Evolutionary conservation across 2,329 filamentous ascomycete species (phyloP).

Genomic region (Trichoderma koningiopsis): DNA sequence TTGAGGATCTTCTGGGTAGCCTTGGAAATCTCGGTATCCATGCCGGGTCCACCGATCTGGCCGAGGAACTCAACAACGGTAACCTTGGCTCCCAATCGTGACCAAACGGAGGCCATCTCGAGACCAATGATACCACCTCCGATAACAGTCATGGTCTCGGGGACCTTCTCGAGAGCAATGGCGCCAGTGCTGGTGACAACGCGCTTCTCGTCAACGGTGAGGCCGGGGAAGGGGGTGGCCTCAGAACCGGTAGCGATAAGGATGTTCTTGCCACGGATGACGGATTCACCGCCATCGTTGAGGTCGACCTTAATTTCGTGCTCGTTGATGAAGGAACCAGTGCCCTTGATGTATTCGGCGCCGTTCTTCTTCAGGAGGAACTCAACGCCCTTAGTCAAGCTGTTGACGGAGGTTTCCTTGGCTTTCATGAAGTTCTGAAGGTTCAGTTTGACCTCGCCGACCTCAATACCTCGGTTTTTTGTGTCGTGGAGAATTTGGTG

Average conservation of each 20-base stretch:
- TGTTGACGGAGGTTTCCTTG: slow-evolving; percentile 86
- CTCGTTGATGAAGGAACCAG: slow-evolving; percentile 82
- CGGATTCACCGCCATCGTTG: slow-evolving; percentile 87
- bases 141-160: slow-evolving; percentile 96
- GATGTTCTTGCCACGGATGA: slow-evolving; percentile 91
- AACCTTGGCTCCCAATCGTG: slow-evolving; percentile 86
- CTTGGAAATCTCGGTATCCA: slow-evolving; percentile 95
- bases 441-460: slow-evolving; percentile 96
- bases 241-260: slow-evolving; percentile 96
- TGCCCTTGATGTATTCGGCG: slow-evolving; percentile 96
- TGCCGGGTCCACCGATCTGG: slow-evolving; percentile 96
- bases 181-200: slow-evolving; percentile 96
- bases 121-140: slow-evolving; percentile 98
- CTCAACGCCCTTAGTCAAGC: slow-evolving; percentile 95
- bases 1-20: slow-evolving; percentile 85
- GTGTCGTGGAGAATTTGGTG: slow-evolving; percentile 97
- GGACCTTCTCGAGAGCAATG: slow-evolving; percentile 84
- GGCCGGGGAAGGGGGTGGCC: slow-evolving; percentile 91
- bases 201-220: slow-evolving; percentile 96
- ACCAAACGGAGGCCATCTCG: slow-evolving; percentile 99
- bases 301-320: slow-evolving; percentile 90
- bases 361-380: slow-evolving; percentile 99
- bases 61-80: slow-evolving; percentile 96
- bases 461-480: slow-evolving; percentile 95
- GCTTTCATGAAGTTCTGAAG: slow-evolving; percentile 96